These are phyloP conservation scores for Alopecurus myosuroides DNA, from an alignment of 176 grass and related monocot genomes.

Conservation along the genomic window DNA sequence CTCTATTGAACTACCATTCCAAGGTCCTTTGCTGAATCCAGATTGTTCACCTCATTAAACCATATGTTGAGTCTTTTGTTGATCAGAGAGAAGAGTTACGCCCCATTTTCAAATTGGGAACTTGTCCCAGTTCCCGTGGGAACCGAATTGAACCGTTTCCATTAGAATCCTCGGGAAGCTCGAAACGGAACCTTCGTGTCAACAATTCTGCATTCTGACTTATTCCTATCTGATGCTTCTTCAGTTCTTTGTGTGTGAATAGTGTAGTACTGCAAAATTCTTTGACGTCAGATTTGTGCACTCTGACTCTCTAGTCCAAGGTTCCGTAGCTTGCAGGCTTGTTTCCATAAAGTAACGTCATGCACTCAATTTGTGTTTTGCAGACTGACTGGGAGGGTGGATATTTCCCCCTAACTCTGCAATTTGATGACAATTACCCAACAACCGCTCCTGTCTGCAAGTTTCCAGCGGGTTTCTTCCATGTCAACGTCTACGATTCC, in stretches of 20 bases:
- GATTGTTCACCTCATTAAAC: no score
- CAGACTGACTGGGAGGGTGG: constrained; percentile 96
- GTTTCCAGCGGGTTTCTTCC: constrained; percentile 81
- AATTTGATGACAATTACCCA: constrained; percentile 71
- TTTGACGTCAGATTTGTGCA: not conserved
- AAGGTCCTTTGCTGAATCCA: not conserved
- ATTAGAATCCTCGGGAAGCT: not conserved
- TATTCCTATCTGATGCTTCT: not conserved
- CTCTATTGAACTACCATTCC: not conserved
- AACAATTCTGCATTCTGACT: not conserved
- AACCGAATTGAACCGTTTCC: not conserved
- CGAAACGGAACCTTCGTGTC: not conserved
- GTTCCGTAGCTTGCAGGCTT: not conserved
- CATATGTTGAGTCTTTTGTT: not conserved
- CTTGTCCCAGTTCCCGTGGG: not conserved
- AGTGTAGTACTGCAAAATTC: not conserved
- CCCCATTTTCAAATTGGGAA: not conserved
- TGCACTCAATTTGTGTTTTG: constrained; percentile 11
- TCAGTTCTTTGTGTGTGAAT: constrained; percentile 9
- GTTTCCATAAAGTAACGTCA: not conserved
- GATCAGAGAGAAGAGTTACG: not conserved
- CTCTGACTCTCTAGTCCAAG: not conserved
- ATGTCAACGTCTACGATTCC: constrained; percentile 66
- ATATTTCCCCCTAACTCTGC: constrained; percentile 58
- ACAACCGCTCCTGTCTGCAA: constrained; percentile 63